phyloP scores from a whole-genome alignment of 2,329 filamentous ascomycete species.

The Arthrobotrys sphaeroides region DNA sequence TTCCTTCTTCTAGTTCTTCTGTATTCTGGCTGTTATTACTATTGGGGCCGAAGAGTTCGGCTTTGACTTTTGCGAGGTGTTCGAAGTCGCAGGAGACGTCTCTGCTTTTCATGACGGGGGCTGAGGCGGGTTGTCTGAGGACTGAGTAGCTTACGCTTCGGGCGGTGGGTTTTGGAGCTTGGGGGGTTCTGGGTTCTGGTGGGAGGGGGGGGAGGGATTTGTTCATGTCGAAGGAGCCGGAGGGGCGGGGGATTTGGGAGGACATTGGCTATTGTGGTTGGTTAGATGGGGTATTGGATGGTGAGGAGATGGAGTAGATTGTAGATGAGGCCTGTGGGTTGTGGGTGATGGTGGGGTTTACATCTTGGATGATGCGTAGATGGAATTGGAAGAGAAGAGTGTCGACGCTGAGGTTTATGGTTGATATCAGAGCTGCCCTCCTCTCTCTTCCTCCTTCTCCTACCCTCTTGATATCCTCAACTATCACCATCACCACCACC shows the following conservation, averaged over 20 bases:
- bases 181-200: background rate
- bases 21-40: background rate
- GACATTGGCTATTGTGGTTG: background rate
- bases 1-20: background rate
- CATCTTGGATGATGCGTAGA: background rate
- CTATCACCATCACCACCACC: background rate
- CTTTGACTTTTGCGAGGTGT: background rate
- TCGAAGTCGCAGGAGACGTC: conserved; percentile 30
- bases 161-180: background rate
- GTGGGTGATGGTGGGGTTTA: background rate
- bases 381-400: background rate
- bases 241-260: conserved; percentile 29
- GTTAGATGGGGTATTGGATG: no score
- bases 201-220: conserved; percentile 42
- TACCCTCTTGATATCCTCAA: background rate
- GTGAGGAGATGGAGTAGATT: no score
- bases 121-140: conserved; percentile 13
- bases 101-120: background rate
- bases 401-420: background rate
- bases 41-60: background rate
- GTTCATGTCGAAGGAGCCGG: conserved; percentile 5
- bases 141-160: conserved; percentile 40
- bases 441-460: background rate
- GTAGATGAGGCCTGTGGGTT: background rate
- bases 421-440: background rate